Percentiles rank a stretch among this genome's conserved stretches.
phyloP scores from a whole-genome alignment of 2,329 filamentous ascomycete species.

The Ceratocystis colombiana region DNA sequence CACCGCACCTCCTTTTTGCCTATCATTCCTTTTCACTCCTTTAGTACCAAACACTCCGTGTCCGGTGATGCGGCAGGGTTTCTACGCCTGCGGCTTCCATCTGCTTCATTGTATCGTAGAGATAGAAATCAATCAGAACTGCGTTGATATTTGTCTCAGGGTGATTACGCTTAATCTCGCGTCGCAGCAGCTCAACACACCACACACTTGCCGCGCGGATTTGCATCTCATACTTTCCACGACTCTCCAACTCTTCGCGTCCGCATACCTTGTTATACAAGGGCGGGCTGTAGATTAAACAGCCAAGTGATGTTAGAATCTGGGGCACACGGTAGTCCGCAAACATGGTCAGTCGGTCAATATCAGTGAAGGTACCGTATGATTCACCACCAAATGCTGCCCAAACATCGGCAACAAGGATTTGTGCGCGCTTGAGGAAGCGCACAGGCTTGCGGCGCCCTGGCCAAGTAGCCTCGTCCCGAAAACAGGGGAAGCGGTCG shows the following conservation, averaged over 20 bases:
- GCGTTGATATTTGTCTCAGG: conserved; percentile 69
- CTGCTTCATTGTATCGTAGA: conserved; percentile 91
- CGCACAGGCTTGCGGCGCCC: conserved; percentile 59
- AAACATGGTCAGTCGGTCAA: conserved; percentile 96
- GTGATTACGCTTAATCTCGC: conserved; percentile 65
- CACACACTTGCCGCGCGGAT: conserved; percentile 87
- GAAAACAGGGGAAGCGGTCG: conserved; percentile 72
- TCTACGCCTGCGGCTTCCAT: conserved; percentile 54
- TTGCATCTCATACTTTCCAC: conserved; percentile 73
- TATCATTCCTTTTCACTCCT: background rate
- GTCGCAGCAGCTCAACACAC: conserved; percentile 80
- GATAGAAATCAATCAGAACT: conserved; percentile 90
- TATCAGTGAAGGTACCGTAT: conserved; percentile 76
- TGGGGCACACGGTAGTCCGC: conserved; percentile 96
- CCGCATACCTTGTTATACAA: conserved; percentile 60
- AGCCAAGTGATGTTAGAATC: conserved; percentile 73
- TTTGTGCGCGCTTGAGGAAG: conserved; percentile 89
- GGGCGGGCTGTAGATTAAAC: conserved; percentile 72
- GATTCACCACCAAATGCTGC: conserved; percentile 78
- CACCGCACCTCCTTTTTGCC: background rate
- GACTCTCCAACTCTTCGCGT: conserved; percentile 56
- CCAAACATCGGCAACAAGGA: conserved; percentile 92
- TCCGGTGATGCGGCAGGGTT: conserved; percentile 72
- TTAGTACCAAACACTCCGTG: conserved; percentile 90
- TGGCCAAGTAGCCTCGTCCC: conserved; percentile 68